A percentile compares a stretch with the other conserved stretches of the same genome.
phyloP scores from a whole-genome alignment of 208 protist species.

The Trypanosoma grayi region DNA sequence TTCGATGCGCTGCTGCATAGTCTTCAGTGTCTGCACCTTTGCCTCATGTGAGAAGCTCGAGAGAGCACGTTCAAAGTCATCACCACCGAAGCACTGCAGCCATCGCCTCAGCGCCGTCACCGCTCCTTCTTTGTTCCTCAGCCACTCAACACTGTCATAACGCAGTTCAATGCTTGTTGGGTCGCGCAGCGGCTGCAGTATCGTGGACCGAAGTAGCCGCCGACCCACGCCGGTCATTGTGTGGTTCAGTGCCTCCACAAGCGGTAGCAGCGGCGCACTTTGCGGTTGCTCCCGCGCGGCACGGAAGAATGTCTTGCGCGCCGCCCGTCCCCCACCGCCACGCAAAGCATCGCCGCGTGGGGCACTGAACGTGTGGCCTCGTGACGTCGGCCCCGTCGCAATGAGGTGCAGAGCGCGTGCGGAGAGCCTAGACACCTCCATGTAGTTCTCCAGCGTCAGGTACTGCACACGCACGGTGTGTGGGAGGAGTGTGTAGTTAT shows the following conservation, averaged over 20 bases:
- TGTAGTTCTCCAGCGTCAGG: conserved; percentile 66
- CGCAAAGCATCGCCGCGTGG: too few species aligned
- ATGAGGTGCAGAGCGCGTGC: conserved; percentile 69
- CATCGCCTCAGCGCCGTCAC: conserved; percentile 20
- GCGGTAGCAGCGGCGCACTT: conserved; percentile 22
- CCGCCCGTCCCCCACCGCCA: background rate
- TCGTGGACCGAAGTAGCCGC: conserved; percentile 59
- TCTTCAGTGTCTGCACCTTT: conserved; percentile 16
- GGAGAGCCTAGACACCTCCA: conserved; percentile 57
- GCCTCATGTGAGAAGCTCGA: conserved; percentile 28
- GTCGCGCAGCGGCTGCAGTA: conserved; percentile 80
- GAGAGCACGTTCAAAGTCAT: conserved; percentile 27
- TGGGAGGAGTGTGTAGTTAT: conserved; percentile 68
- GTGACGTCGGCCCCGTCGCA: conserved; percentile 4
- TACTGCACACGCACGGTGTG: conserved; percentile 62
- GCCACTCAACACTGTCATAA: conserved; percentile 73
- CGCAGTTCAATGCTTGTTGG: conserved; percentile 53
- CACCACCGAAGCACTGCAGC: conserved; percentile 7
- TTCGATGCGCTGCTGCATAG: conserved; percentile 27
- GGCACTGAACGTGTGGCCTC: too few species aligned
- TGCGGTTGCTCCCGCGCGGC: conserved; percentile 2
- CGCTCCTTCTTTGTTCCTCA: conserved; percentile 33
- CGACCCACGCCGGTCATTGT: conserved; percentile 71
- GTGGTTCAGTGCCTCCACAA: conserved; percentile 63
- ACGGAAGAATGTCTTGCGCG: conserved; percentile 24